Conservation (phyloP, 768 basidiomycete species). For the Tylopilus rubrobrunneus region DNA sequence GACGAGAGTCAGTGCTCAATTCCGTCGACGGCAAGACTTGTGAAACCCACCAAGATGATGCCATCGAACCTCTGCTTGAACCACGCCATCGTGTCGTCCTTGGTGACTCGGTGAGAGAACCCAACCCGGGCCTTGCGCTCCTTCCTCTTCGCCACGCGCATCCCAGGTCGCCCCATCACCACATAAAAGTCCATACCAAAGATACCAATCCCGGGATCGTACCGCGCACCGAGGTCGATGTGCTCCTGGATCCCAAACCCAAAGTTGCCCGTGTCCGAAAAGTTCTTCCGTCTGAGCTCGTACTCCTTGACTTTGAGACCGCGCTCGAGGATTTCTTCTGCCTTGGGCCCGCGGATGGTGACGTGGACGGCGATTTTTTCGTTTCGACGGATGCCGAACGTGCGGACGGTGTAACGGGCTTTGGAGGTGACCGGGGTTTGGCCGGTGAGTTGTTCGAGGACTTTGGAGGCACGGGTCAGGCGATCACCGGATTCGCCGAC, state of each 20-base stretch:
- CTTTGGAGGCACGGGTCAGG: slow-evolving; percentile 97
- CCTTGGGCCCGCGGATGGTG: slow-evolving; percentile 98
- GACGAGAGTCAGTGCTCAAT: not conserved
- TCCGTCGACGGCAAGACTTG: not conserved
- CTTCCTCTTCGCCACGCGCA: slow-evolving; percentile 87
- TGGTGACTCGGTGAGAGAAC: slow-evolving; percentile 85
- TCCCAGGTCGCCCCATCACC: slow-evolving; percentile 95
- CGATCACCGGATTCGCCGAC: slow-evolving; percentile 99
- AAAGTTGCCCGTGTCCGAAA: slow-evolving; percentile 98
- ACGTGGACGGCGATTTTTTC: slow-evolving; percentile 99
- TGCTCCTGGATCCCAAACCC: slow-evolving; percentile 99
- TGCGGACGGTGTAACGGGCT: slow-evolving; percentile 98
- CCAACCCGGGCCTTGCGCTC: slow-evolving; percentile 85
- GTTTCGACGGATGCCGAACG: slow-evolving; percentile 99
- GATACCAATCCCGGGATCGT: slow-evolving; percentile 98
- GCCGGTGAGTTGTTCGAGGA: slow-evolving; percentile 97
- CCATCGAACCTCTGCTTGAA: slow-evolving; percentile 99
- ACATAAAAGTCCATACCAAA: slow-evolving; percentile 99
- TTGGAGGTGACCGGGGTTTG: slow-evolving; percentile 99
- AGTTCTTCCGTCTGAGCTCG: slow-evolving; percentile 95
- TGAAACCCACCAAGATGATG: slow-evolving; percentile 78
- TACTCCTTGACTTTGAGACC: slow-evolving; percentile 99
- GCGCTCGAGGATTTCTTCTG: slow-evolving; percentile 98
- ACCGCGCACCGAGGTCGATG: slow-evolving; percentile 97
- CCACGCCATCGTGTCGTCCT: slow-evolving; percentile 96